phyloP scores from a whole-genome alignment of 768 basidiomycete genomes.

The Trametes punicea region DNA sequence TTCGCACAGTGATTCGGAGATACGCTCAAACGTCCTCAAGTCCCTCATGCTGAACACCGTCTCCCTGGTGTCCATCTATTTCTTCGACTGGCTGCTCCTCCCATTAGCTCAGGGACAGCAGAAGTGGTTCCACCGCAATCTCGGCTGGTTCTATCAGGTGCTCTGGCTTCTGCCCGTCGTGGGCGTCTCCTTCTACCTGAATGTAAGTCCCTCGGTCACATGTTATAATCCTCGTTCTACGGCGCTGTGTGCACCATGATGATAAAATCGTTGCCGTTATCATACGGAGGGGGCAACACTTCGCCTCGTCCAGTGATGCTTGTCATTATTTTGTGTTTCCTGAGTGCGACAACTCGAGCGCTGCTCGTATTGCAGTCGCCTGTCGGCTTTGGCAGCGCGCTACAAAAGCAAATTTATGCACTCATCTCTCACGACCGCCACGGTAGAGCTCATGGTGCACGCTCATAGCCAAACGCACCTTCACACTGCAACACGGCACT shows the following conservation, averaged over 20 bases:
- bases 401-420: neutral
- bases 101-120: constrained; percentile 61
- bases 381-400: neutral
- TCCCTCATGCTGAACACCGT: constrained; percentile 69
- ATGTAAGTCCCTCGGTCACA: constrained; percentile 46
- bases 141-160: constrained; percentile 72
- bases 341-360: neutral
- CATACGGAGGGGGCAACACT: neutral
- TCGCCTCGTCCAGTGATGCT: neutral
- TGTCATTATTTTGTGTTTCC: neutral
- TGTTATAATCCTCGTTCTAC: neutral
- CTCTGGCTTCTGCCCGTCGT: constrained; percentile 81
- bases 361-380: too few relatives aligned
- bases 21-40: constrained; percentile 72
- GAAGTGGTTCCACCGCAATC: constrained; percentile 67
- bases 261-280: constrained; percentile 8
- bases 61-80: constrained; percentile 68
- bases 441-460: constrained; percentile 73
- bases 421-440: constrained; percentile 15
- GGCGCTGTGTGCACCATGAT: neutral
- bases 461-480: constrained; percentile 71
- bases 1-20: constrained; percentile 63
- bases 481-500: constrained; percentile 65
- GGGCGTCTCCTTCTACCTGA: constrained; percentile 74
- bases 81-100: constrained; percentile 68